Evolutionary conservation across 2,329 filamentous ascomycete species (phyloP).

Genomic region (Alternaria angustiovoidea): DNA sequence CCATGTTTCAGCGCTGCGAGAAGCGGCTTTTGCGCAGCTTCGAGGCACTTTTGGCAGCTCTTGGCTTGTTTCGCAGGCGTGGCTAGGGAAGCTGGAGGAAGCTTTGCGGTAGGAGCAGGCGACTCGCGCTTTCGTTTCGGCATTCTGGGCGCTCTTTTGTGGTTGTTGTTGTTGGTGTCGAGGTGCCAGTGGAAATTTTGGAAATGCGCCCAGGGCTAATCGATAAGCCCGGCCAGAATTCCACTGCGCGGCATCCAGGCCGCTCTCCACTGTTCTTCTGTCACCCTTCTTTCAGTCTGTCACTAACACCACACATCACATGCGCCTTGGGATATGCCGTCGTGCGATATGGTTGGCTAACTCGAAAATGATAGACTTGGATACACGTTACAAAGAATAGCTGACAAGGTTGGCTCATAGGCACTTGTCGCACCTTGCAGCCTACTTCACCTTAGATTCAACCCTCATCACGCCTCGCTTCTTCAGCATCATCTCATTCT

Average conservation of each 20-base stretch:
- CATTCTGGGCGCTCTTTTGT: constrained; percentile 28
- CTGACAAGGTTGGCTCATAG: neutral
- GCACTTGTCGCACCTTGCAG: neutral
- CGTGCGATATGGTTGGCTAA: neutral
- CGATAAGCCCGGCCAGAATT: constrained; percentile 17
- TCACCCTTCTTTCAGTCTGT: neutral
- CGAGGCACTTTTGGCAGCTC: constrained; percentile 55
- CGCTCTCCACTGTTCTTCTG: neutral
- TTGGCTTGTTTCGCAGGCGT: constrained; percentile 30
- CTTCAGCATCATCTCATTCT: neutral
- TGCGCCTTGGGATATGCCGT: neutral
- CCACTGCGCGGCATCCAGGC: neutral
- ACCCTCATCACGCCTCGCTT: neutral
- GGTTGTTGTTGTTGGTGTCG: constrained; percentile 4
- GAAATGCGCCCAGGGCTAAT: constrained; percentile 10
- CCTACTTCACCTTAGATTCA: neutral
- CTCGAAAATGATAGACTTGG: fast-evolving
- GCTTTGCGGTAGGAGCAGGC: constrained; percentile 15
- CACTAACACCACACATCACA: neutral
- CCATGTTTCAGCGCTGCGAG: constrained; percentile 71
- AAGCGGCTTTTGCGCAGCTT: constrained; percentile 66
- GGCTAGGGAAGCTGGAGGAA: neutral
- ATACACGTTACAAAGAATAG: neutral
- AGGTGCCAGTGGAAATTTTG: constrained; percentile 19
- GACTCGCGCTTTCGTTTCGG: constrained; percentile 47